Base-by-base conservation (phyloP, 495 filamentous ascomycete species). In the Daldinia grandis region DNA sequence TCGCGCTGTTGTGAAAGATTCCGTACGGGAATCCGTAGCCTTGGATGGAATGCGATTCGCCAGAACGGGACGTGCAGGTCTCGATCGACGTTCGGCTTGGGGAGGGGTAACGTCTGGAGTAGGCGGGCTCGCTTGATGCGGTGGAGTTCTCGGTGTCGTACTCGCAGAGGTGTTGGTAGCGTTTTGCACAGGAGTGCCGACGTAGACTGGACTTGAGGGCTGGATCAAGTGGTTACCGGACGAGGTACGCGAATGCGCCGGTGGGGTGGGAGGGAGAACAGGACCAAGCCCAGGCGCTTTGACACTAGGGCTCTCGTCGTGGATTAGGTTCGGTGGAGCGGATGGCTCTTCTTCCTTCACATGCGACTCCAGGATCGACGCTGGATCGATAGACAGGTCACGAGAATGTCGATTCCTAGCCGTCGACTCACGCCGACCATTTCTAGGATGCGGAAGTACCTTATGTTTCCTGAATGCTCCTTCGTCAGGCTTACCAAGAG, bases 1-100 rank as follows among this genome's bases (percentile, higher is more conserved):
- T 24, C 79, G 83, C 12, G 92, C 91, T 0, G 92, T 94, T 64
- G 82, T 87, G 71, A 93, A 94, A 3, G 91, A 93, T 30, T 93
- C 89, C 21, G 88, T 83, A 17, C 88, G 86, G 47, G 90, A 87
- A 7, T 84, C 83, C 14, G 80, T 80, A 21, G 84, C 74, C 58
- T 80, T 82, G 19, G 80, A 87, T 10, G 79, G 77, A 15, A 79
- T 79, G 33, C 85, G 81, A 67, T 83, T 80, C 57, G 58, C 73
- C 5, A 80, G 14, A 24, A 58, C 55, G 27, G 83, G 84, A 6
- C 83, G 81, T 9, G 79, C 75, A 19, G 79, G 74, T 60, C 78
- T 81, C 33, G 77, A 68, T 42, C 68, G 77, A 65, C 76, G 76
- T 35, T 64, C 71, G 54, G 73, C 66, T 57, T 84, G 85, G 38